Conservation (phyloP, 2,329 filamentous ascomycete species). For the Orbilia oligospora region DNA sequence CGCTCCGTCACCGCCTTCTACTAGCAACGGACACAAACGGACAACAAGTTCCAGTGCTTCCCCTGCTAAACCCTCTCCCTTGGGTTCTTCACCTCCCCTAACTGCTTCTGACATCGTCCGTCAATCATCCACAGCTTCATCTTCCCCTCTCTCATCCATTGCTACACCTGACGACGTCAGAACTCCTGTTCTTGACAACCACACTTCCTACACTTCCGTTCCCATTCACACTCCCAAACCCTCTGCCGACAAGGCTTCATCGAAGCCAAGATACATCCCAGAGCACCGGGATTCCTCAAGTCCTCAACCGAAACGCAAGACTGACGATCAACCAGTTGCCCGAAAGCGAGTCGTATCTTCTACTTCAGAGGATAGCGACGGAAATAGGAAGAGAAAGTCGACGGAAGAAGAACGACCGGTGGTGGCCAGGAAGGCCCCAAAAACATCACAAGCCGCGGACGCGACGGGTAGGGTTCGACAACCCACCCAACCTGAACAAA, state of each 20-base stretch:
- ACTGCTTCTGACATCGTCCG: slow-evolving; percentile 51
- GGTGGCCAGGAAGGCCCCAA: slow-evolving; percentile 52
- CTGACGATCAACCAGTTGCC: slow-evolving; percentile 30
- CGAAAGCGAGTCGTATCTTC: slow-evolving; percentile 50
- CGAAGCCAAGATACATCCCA: slow-evolving; percentile 55
- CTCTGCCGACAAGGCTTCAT: slow-evolving; percentile 44
- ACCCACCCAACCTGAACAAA: slow-evolving; percentile 10
- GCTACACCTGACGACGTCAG: slow-evolving; percentile 53
- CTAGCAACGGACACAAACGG: slow-evolving; percentile 45
- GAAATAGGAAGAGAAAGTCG: slow-evolving; percentile 45
- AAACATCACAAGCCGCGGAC: slow-evolving; percentile 36
- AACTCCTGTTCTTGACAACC: slow-evolving; percentile 50
- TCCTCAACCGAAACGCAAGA: slow-evolving; percentile 45
- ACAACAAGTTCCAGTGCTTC: slow-evolving; percentile 63
- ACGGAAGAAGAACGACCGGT: slow-evolving; percentile 48
- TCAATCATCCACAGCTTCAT: slow-evolving; percentile 55
- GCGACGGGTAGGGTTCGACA: slow-evolving; percentile 29
- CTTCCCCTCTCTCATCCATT: slow-evolving; percentile 54
- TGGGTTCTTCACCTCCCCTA: slow-evolving; percentile 63
- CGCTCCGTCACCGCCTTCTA: slow-evolving; percentile 29
- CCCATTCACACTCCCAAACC: slow-evolving; percentile 43
- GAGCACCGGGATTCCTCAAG: slow-evolving; percentile 48
- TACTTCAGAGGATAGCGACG: slow-evolving; percentile 51
- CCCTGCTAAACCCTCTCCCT: slow-evolving; percentile 63
- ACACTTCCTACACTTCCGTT: slow-evolving; percentile 54